Evolutionary conservation across 345 rosid species (phyloP).

Genomic region (Eucalyptus polyanthemos): DNA sequence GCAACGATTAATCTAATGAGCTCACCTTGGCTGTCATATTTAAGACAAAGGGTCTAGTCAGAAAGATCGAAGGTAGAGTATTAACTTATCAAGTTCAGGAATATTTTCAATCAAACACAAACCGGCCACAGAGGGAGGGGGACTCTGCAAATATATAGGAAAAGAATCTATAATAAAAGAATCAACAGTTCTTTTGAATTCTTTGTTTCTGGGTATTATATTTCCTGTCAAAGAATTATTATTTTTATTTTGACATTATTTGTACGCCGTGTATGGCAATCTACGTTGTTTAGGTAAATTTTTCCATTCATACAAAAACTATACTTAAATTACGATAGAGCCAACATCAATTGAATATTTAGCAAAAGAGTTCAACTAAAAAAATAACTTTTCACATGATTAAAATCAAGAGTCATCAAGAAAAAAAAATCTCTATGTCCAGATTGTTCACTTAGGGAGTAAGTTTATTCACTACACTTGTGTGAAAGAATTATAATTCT

Average conservation of each 20-base stretch:
- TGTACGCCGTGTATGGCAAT: neutral
- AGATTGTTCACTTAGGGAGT: neutral
- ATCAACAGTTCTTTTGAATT: too few species aligned
- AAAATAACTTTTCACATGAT: neutral
- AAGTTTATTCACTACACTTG: neutral
- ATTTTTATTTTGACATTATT: neutral
- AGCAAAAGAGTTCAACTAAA: neutral
- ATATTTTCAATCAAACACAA: neutral
- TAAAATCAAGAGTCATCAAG: neutral
- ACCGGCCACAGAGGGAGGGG: neutral
- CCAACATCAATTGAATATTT: neutral
- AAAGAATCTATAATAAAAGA: neutral
- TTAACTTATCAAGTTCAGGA: neutral
- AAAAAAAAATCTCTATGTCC: neutral
- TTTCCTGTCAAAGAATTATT: neutral
- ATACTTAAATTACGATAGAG: neutral
- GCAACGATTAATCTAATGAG: neutral
- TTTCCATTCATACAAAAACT: neutral
- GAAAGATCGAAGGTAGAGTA: neutral
- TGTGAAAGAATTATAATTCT: neutral
- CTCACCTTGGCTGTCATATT: neutral
- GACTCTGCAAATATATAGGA: neutral
- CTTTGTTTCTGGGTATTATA: too few species aligned
- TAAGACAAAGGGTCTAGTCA: neutral
- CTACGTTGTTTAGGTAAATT: neutral